Evolutionary conservation across 2,329 filamentous ascomycete genomes (phyloP), one percentile per base, ranked within the genome.

Genomic region (Peltaster fructicola): DNA sequence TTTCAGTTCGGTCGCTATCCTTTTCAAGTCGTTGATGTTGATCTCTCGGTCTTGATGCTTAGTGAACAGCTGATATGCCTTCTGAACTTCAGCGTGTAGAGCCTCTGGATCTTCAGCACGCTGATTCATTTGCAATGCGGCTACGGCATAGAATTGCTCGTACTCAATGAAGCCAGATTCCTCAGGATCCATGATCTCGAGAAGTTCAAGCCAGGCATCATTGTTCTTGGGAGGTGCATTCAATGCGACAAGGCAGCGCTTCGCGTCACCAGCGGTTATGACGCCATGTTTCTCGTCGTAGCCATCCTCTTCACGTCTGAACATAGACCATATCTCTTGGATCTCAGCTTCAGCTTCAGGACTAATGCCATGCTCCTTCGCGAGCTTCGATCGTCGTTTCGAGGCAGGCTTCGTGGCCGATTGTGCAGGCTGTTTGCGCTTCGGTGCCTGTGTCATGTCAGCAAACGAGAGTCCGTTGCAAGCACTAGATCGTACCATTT

Each of bases 271-370:
- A 6, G 43, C 46, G 8, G 47, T 44, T 22, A 60, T 40, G 1
- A 54, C 51, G 10, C 51, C 52, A 25, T 54, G 49, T 44, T 80
- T 79, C 40, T 84, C 73, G 25, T 74, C 68, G 17, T 73, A 68
- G n/a, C 50, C 45, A 22, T 53, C 47, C 8, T 43, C 37, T 9
- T 31, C 29, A 5, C 29, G 27, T 23, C 51, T 59, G 49, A 95
- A 98, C 6, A 95, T 64, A 12, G 67, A 62, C 51, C 88, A 95
- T 8, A 84, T 84, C 51, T 93, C 84, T 42, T 70, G 73, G 45
- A 98, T 92, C 54, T 93, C 82, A 38, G 67, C 65, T 54, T 95
- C 85, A 53, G 93, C 76, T 35, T 75, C 69, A 19, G 73, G 75
- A 8, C 70, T 74, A 44, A 95, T 70, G 50, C 82, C 74, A 63